phyloP scores from a whole-genome alignment of 1,139 yeast species.

The Diutina neorugosa region DNA sequence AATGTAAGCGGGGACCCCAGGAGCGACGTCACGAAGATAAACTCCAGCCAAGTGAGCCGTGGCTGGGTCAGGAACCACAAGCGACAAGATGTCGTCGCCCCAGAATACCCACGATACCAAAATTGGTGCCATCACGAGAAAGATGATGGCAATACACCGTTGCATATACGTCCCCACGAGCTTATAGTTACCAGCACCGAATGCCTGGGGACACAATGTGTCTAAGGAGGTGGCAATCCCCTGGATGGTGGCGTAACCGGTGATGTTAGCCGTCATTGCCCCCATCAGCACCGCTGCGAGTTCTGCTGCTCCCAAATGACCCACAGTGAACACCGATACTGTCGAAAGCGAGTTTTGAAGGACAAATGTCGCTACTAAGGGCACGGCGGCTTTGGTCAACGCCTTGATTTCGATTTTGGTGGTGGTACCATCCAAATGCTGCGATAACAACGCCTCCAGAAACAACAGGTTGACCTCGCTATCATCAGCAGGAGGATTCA shows the following conservation, averaged over 20 bases:
- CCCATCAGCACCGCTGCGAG: constrained; percentile 52
- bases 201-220: constrained; percentile 48
- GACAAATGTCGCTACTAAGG: constrained; percentile 41
- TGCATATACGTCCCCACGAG: constrained; percentile 43
- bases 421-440: constrained; percentile 18
- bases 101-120: constrained; percentile 37
- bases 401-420: constrained; percentile 27
- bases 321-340: constrained; percentile 46
- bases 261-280: constrained; percentile 49
- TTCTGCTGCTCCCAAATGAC: constrained; percentile 46
- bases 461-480: constrained; percentile 22
- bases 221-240: constrained; percentile 50
- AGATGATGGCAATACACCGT: constrained; percentile 41
- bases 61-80: constrained; percentile 31
- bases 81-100: constrained; percentile 25
- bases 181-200: constrained; percentile 41
- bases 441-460: constrained; percentile 22
- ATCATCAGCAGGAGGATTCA: constrained; percentile 10
- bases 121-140: constrained; percentile 37
- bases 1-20: constrained; percentile 47
- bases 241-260: constrained; percentile 46
- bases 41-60: constrained; percentile 41
- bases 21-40: constrained; percentile 36
- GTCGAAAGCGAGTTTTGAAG: constrained; percentile 45
- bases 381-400: constrained; percentile 33